Base-by-base conservation (phyloP, 1,284 basidiomycete genomes). In the Fomitopsis pinicola region DNA sequence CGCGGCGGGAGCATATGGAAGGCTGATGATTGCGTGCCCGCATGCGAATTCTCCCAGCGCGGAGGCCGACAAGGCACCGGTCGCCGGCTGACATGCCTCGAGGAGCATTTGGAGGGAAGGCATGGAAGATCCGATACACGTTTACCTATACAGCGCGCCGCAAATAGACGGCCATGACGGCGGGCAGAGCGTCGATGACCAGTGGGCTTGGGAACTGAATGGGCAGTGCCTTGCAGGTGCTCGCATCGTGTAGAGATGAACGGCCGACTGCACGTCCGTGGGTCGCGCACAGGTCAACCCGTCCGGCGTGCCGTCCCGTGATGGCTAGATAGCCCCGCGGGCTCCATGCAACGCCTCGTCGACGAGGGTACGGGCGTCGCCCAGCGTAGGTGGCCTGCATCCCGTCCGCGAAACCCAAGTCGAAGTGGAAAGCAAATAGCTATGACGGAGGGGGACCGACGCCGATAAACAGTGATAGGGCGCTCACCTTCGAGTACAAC, bases 401-500 rank as follows among this genome's bases (percentile, higher is more conserved):
- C 38, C 12, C 5, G 38, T 40, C 38, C 38, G 12, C 38, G 35
- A n/a, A n/a, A n/a, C 38, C 10, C 38, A 38, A 10, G 38, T 8
- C 38, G 38, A 40, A 1, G 38, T 40, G 38, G 2, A 12, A 40
- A 40, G 14, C 38, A 40, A 14, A 40, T 40, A 8, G 12, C 38
- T 2, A 40, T 6, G 38, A 10, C 14, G 38, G 38, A 40, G 5
- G 38, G 38, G 30, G 12, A 14, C 38, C 14, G 9, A 3, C 8
- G 38, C 3, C 8, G 9, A 40, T 5, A 15, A 40, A 52, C 30
- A 12, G 9, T 28, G 19, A 36, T 38, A 53, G 40, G 26, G 67
- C 57, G 69, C 82, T 68, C 76, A 89, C 91, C 79, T 90, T 91
- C 62, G 88, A 84, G 69, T 91, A 89, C 17, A 95, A 77, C 63